These are phyloP conservation scores for Tuber magnatum DNA, from an alignment of 495 filamentous ascomycete species.

Conservation along the genomic window DNA sequence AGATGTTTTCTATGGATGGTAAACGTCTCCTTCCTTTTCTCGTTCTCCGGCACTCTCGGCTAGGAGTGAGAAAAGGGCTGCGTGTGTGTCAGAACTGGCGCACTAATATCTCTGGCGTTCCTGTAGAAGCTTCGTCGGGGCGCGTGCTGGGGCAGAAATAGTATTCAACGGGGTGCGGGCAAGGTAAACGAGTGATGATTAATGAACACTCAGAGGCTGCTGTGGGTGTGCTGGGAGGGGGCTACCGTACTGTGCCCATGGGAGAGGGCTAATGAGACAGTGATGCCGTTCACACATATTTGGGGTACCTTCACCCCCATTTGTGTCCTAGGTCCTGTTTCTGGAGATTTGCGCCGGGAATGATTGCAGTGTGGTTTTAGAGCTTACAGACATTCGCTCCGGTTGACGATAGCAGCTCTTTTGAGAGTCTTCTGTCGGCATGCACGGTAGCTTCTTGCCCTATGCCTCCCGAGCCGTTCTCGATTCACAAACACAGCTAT, in stretches of 20 bases:
- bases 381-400: too few relatives aligned
- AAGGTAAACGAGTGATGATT: not conserved
- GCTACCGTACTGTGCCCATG: too few relatives aligned
- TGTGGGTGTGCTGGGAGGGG: too few relatives aligned
- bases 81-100: not conserved
- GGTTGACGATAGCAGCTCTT: not conserved
- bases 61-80: not conserved
- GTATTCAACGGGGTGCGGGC: not conserved
- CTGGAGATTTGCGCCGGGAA: too few relatives aligned
- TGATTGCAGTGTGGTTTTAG: too few relatives aligned
- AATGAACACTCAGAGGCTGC: not conserved
- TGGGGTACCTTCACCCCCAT: not conserved
- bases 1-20: not conserved
- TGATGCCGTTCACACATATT: not conserved
- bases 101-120: not conserved
- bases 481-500: too few relatives aligned
- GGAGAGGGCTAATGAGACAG: not conserved
- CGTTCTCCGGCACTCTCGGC: not conserved
- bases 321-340: not conserved
- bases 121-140: not conserved
- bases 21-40: not conserved
- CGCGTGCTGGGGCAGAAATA: not conserved
- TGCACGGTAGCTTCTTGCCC: not conserved
- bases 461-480: too few relatives aligned
- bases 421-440: not conserved